A percentile compares a stretch with the other conserved stretches of the same genome.
Evolutionary conservation across 306 rosid genomes (phyloP).

Genomic region (Dalbergia cultrata): DNA sequence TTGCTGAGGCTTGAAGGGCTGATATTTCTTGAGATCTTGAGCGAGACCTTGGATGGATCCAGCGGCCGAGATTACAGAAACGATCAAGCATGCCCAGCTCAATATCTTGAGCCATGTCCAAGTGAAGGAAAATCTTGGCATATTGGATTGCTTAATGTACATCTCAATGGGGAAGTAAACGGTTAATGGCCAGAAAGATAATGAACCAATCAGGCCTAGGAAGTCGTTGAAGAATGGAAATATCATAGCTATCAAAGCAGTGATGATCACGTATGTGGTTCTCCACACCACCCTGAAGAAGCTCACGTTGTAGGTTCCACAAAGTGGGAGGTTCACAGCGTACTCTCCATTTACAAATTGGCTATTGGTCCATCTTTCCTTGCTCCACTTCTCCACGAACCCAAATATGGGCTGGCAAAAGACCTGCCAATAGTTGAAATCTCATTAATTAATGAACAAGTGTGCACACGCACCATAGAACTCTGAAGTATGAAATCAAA

Average conservation of each 20-base stretch:
- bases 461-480: not conserved
- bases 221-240: constrained; percentile 98
- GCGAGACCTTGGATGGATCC: constrained; percentile 87
- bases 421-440: constrained; percentile 57
- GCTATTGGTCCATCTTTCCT: constrained; percentile 68
- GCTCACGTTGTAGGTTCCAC: constrained; percentile 59
- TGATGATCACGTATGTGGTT: constrained; percentile 72
- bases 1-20: constrained; percentile 75
- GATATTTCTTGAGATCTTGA: constrained; percentile 75
- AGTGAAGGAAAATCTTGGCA: constrained; percentile 70
- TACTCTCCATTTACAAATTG: constrained; percentile 68
- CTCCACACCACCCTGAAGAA: constrained; percentile 87
- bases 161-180: constrained; percentile 94
- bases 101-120: constrained; percentile 93
- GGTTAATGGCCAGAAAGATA: constrained; percentile 90
- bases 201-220: constrained; percentile 85
- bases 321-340: constrained; percentile 61
- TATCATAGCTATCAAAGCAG: constrained; percentile 83
- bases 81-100: constrained; percentile 80
- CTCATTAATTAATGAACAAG: constrained; percentile 5
- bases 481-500: not conserved
- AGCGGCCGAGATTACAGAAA: constrained; percentile 82
- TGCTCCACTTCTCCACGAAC: constrained; percentile 67
- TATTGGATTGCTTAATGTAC: constrained; percentile 86
- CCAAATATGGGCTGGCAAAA: constrained; percentile 89